These are phyloP conservation scores for Ashbya aceris DNA, from an alignment of 1,139 yeast genomes.

Conservation along the genomic window DNA sequence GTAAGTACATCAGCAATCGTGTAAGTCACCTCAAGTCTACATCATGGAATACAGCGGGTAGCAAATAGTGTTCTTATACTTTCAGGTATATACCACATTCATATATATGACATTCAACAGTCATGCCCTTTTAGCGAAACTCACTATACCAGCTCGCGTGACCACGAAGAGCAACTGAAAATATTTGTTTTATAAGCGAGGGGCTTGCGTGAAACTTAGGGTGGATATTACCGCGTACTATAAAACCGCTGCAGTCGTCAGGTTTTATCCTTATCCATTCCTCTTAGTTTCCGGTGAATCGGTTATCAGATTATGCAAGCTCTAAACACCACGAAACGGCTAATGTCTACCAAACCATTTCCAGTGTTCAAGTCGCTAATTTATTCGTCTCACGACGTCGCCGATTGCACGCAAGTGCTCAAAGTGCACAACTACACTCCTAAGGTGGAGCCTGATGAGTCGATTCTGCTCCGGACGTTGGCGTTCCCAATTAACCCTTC, in stretches of 20 bases:
- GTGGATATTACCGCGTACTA: too few relatives aligned
- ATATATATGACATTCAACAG: too few relatives aligned
- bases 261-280: background rate
- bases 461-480: constrained; percentile 35
- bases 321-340: constrained; percentile 5
- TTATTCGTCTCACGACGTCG: constrained; percentile 24
- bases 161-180: too few relatives aligned
- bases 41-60: constrained; percentile 7
- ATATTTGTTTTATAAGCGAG: too few relatives aligned
- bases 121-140: too few relatives aligned
- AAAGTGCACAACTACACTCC: constrained; percentile 24
- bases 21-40: constrained; percentile 7
- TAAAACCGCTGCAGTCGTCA: too few relatives aligned
- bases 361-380: constrained; percentile 26
- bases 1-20: constrained; percentile 9
- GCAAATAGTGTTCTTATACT: constrained; percentile 1
- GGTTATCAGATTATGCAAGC: constrained; percentile 1
- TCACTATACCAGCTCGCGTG: too few relatives aligned
- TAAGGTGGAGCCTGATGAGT: constrained; percentile 16
- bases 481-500: constrained; percentile 94
- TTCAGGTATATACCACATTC: background rate
- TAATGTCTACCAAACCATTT: constrained; percentile 12
- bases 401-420: constrained; percentile 22
- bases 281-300: background rate
- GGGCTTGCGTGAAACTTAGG: too few relatives aligned